Base-by-base conservation (phyloP, 257 asterid genomes). In the Capsicum chinense region DNA sequence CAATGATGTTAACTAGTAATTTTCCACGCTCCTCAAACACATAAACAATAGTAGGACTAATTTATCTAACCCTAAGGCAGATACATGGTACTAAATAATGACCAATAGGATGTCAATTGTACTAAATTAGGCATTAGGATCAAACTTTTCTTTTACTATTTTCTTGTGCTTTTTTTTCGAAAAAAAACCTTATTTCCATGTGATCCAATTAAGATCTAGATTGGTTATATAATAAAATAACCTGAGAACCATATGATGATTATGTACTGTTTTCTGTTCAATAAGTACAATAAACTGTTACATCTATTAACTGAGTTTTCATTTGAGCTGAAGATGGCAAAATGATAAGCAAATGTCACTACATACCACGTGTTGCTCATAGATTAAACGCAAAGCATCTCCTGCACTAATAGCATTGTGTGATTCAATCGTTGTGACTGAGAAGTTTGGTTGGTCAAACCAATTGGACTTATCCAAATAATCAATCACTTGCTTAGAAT, bases 351-450 rank as follows among this genome's bases (percentile, higher is more conserved):
- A 60, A 70, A 33, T 9, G 42, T 64, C 59, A 58, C 57, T 50
- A 79, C 95, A 87, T 90, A 96, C 98, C 98, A 97, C 99, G 50
- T 93, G 88, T 74, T 85, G 91, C 74, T 97, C 98, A 69, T 97
- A 97, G 84, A 97, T 91, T 74, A 91, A 70, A 54, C 99, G 92
- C 85, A 97, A 86, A 83, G 99, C 99, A 90, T 97, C 99, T 78
- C 99, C 99, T 76, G 96, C 97, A 83, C 98, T 92, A 42, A 88
- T 87, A 48, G 98, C 88, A 87, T 97, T 93, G 83, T 92, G 88
- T 9, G 99, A 97, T 83, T 95, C 99, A 56, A 97, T 91, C 5
- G 97, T 91, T 15, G 92, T 84, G 86, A 95, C 99, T 19, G 85
- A 78, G 84, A 97, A 90, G 84, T 93, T 92, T 5, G 98, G 97